phyloP scores from a whole-genome alignment of 2,329 filamentous ascomycete genomes.

The Orbilia javanica region DNA sequence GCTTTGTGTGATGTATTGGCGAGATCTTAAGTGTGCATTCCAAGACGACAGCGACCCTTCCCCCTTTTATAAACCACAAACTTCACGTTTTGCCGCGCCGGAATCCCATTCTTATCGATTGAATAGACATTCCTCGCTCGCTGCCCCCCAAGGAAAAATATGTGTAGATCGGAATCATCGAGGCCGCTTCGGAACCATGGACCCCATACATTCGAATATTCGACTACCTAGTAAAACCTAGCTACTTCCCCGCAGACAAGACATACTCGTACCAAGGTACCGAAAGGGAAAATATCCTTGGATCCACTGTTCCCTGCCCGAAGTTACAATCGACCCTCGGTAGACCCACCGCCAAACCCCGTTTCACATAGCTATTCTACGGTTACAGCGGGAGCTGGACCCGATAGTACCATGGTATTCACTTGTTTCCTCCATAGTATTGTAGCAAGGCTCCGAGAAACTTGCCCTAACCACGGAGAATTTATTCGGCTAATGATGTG shows the following conservation, averaged over 20 bases:
- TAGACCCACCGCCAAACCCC: constrained; percentile 19
- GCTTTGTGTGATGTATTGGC: too few species aligned
- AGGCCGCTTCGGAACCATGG: constrained; percentile 23
- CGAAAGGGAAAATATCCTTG: background rate
- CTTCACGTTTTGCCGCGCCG: background rate
- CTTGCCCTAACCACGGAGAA: constrained; percentile 22
- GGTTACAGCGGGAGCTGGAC: constrained; percentile 49
- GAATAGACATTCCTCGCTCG: background rate
- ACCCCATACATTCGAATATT: background rate
- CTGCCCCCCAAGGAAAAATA: background rate
- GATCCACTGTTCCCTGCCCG: background rate
- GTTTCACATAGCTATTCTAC: constrained; percentile 49
- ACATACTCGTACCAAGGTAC: background rate
- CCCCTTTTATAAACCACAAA: background rate
- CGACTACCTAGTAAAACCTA: background rate
- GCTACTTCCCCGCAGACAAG: constrained; percentile 23
- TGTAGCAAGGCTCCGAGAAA: background rate
- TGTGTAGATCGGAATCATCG: background rate
- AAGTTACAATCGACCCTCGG: background rate
- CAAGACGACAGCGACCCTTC: background rate
- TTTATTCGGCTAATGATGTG: constrained; percentile 14
- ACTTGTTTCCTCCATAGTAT: too few species aligned
- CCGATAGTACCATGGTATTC: constrained; percentile 42
- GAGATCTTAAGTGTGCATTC: too few species aligned
- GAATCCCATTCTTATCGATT: background rate